These are phyloP conservation scores for Amauroascus niger DNA, from an alignment of 2,329 filamentous ascomycete genomes.

Conservation along the genomic window DNA sequence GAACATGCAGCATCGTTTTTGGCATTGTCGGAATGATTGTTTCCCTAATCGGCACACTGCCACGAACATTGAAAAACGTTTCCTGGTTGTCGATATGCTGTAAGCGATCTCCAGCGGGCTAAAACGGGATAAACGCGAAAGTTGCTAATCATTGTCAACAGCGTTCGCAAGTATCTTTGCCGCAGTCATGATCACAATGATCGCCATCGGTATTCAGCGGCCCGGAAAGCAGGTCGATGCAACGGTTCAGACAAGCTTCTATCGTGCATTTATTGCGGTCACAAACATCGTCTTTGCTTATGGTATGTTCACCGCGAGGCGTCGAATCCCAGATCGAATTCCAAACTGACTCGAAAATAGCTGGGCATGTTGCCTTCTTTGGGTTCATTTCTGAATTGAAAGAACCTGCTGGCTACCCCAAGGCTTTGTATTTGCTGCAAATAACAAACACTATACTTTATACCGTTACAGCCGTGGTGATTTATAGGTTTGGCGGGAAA, in stretches of 20 bases:
- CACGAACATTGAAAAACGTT: conserved; percentile 53
- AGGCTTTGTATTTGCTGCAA: conserved; percentile 54
- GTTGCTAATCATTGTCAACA: conserved; percentile 19
- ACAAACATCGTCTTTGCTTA: conserved; percentile 65
- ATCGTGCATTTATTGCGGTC: conserved; percentile 51
- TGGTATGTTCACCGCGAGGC: conserved; percentile 35
- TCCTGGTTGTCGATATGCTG: conserved; percentile 53
- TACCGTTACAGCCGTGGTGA: conserved; percentile 54
- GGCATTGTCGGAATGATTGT: conserved; percentile 50
- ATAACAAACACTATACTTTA: conserved; percentile 53
- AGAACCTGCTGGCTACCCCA: conserved; percentile 51
- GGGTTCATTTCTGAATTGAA: conserved; percentile 56
- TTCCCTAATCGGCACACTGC: conserved; percentile 51
- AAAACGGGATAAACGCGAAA: not conserved
- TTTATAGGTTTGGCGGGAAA: conserved; percentile 57
- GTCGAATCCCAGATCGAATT: not conserved
- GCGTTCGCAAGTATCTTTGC: conserved; percentile 55
- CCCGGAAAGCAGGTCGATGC: conserved; percentile 33
- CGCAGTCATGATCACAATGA: conserved; percentile 58
- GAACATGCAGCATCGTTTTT: conserved; percentile 55
- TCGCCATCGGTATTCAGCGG: conserved; percentile 50
- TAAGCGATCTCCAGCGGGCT: conserved; percentile 21
- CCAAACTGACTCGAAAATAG: conserved; percentile 20
- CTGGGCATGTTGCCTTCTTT: conserved; percentile 59
- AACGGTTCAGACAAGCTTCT: conserved; percentile 38